Conservation (phyloP, 208 protist genomes). For the Wallacemonas sp. region DNA sequence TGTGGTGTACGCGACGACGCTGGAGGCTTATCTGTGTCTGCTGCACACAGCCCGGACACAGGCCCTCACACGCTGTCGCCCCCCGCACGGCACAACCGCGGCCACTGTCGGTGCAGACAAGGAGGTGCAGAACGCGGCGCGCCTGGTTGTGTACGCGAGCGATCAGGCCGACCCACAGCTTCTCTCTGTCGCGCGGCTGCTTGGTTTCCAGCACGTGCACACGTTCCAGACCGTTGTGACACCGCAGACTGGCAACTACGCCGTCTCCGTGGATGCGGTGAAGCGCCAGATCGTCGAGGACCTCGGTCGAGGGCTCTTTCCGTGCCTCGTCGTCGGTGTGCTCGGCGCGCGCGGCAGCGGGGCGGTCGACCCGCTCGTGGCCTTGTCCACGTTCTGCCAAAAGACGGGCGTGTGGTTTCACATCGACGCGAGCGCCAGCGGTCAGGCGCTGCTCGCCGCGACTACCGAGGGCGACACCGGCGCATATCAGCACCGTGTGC, state of each 20-base stretch:
- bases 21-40: constrained; percentile 61
- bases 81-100: neutral
- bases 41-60: constrained; percentile 57
- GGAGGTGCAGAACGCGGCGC: constrained; percentile 18
- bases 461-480: constrained; percentile 8
- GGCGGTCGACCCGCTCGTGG: constrained; percentile 56
- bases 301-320: constrained; percentile 52
- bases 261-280: constrained; percentile 46
- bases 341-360: constrained; percentile 51
- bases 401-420: constrained; percentile 73
- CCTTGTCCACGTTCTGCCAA: constrained; percentile 45
- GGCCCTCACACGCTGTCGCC: constrained; percentile 39
- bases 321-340: constrained; percentile 63
- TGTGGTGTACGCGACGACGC: constrained; percentile 33
- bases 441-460: constrained; percentile 41
- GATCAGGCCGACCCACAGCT: constrained; percentile 68
- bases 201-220: constrained; percentile 62
- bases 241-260: constrained; percentile 30
- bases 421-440: constrained; percentile 62
- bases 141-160: constrained; percentile 67
- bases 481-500: neutral
- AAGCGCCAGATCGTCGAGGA: constrained; percentile 67
- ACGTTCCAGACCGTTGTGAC: constrained; percentile 50
- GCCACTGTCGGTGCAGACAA: constrained; percentile 15
- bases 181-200: constrained; percentile 43